Base-by-base conservation (phyloP, 2,329 filamentous ascomycete genomes). In the Cladorrhinum sp. region DNA sequence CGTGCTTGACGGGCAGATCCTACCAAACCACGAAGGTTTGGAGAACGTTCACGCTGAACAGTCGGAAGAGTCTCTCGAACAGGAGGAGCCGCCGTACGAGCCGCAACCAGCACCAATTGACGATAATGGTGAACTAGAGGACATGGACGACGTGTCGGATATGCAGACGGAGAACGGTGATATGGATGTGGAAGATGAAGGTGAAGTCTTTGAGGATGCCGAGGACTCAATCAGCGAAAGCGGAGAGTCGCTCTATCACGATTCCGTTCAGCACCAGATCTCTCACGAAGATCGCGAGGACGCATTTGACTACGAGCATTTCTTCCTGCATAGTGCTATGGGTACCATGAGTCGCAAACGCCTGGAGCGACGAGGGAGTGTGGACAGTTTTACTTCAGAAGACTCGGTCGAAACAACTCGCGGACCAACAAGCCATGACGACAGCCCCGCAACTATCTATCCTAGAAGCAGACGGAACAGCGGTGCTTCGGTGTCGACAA, bases 291-390 rank as follows among this genome's bases (percentile, higher is more conserved):
- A 97, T 73, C 89, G 93, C 20, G 88, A 93, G 66, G 93, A 98
- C 73, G 93, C 93, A 1, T 98, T 98, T 70, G 93, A 98, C 73
- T 98, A 98, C 64, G 91, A 96, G 73, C 88, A 96, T 71, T 97
- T 97, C 76, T 96, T 96, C 73, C 81, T 97, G 13, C 92, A 97
- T 73, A 96, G 91, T 66, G 92, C 92, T 10, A 88, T 97, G 83
- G 92, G 92, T 5, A 92, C 83, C 2, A 87, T 92, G 70, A 86
- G 83, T 66, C 78, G 81, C 60, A 77, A 78, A 62, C 75, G 78
- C n/a, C 74, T 81, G 60, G 71, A 70, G 4, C 73, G 77, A 41
- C 74, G 78, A 59, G 73, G 69, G 5, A 85, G 84, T 66, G 73
- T 71, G 48, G 78, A 76, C 54, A 88, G 86, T 68, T 80, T 78